phyloP scores from a whole-genome alignment of 768 basidiomycete genomes.

The Aureoboletus auriporus region DNA sequence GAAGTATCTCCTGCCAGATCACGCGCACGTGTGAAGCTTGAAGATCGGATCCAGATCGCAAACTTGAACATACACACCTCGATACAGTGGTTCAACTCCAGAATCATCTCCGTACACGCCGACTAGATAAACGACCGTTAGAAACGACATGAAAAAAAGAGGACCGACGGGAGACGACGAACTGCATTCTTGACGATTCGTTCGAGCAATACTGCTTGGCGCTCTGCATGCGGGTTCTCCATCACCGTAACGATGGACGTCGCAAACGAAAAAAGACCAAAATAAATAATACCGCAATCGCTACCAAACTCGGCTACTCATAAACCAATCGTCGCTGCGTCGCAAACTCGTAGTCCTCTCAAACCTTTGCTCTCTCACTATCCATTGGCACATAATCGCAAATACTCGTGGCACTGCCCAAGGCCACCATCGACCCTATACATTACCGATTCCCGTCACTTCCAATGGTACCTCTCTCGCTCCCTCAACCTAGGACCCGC shows the following conservation, averaged over 20 bases:
- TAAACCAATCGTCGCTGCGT: too few relatives aligned
- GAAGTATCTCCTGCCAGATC: constrained; percentile 62
- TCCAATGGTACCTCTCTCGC: constrained; percentile 16
- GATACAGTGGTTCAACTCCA: constrained; percentile 84
- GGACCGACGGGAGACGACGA: too few relatives aligned
- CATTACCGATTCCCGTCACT: constrained; percentile 11
- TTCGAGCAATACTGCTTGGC: constrained; percentile 86
- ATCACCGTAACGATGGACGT: constrained; percentile 25
- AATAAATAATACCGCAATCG: too few relatives aligned
- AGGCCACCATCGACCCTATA: neutral
- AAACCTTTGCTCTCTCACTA: constrained; percentile 6
- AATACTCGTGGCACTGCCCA: constrained; percentile 13
- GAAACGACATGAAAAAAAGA: too few relatives aligned
- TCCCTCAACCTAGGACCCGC: constrained; percentile 25
- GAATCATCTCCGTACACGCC: constrained; percentile 87
- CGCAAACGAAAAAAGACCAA: too few relatives aligned
- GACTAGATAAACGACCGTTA: constrained; percentile 44
- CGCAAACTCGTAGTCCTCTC: constrained; percentile 11
- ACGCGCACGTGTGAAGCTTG: too few relatives aligned
- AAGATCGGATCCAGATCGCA: neutral
- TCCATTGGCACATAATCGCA: too few relatives aligned
- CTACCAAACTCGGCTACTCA: too few relatives aligned
- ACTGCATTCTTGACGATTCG: constrained; percentile 90
- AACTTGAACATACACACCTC: constrained; percentile 47
- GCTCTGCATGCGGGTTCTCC: constrained; percentile 92